Evolutionary conservation across 495 filamentous ascomycete genomes (phyloP).

Genomic region (Daldinia grandis): DNA sequence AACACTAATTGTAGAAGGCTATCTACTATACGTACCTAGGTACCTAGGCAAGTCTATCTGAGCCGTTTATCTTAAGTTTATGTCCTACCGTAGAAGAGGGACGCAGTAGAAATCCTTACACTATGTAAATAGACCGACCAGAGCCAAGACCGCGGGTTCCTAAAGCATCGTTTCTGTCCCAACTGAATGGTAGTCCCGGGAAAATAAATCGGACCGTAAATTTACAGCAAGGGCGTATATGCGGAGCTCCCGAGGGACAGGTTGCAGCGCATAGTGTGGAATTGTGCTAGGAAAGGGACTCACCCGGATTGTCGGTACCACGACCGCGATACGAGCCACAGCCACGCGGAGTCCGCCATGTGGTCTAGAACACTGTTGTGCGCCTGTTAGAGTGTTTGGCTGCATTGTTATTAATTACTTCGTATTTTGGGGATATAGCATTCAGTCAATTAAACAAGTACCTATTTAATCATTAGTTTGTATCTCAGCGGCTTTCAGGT

Average conservation of each 20-base stretch:
- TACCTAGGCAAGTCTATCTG: neutral
- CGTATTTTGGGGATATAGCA: neutral
- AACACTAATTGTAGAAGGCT: neutral
- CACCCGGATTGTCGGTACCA: neutral
- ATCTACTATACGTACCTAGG: neutral
- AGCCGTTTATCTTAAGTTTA: neutral
- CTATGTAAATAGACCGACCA: neutral
- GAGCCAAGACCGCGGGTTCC: neutral
- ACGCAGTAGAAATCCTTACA: neutral
- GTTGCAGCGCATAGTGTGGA: neutral
- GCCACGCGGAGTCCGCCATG: constrained; percentile 18
- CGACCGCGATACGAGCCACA: constrained; percentile 5
- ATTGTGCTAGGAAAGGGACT: neutral
- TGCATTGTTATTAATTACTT: neutral
- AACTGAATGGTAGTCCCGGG: neutral
- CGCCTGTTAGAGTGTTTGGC: neutral
- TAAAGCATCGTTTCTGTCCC: neutral
- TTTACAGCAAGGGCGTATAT: neutral
- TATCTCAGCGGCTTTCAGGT: no score
- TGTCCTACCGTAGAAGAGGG: neutral
- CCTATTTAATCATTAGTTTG: neutral
- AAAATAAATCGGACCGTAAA: neutral
- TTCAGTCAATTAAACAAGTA: neutral
- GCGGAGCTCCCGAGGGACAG: neutral
- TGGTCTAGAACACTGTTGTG: constrained; percentile 13